Percentiles rank a stretch among this genome's conserved stretches.
Evolutionary conservation across 306 rosid genomes (phyloP).

Genomic region (Prunus padus): DNA sequence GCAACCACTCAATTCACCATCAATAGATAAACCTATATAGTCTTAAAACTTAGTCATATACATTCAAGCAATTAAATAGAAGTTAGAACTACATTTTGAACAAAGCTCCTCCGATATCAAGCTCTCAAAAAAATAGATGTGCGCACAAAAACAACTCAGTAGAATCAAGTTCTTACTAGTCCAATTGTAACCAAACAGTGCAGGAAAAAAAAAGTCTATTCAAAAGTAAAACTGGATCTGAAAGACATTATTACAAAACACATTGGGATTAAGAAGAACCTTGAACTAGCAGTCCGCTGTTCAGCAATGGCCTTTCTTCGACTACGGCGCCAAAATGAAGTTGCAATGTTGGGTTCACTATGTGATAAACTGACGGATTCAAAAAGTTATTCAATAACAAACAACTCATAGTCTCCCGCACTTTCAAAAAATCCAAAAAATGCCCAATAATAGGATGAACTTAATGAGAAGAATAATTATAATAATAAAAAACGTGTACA

Average conservation of each 20-base stretch:
- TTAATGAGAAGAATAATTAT: constrained; percentile 8
- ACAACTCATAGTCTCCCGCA: constrained; percentile 31
- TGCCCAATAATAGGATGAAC: constrained; percentile 16
- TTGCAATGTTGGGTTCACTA: constrained; percentile 98
- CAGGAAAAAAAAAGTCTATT: not conserved
- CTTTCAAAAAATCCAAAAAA: constrained; percentile 27
- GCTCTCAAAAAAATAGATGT: too few relatives aligned
- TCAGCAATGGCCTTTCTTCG: constrained; percentile 95
- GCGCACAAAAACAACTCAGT: not conserved
- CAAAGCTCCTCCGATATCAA: not conserved
- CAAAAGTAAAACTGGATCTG: not conserved
- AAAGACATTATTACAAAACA: constrained; percentile 29
- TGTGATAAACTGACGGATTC: constrained; percentile 83
- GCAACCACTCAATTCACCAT: not conserved
- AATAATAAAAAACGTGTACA: not conserved
- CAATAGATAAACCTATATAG: not conserved
- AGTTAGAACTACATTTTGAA: not conserved
- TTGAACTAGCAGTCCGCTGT: constrained; percentile 99
- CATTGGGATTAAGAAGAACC: constrained; percentile 55
- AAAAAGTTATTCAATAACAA: constrained; percentile 47
- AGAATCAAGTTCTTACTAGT: constrained; percentile 2
- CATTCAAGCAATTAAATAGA: not conserved
- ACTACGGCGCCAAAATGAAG: constrained; percentile 94
- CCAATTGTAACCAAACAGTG: not conserved
- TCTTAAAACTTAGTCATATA: too few relatives aligned